These are phyloP conservation scores for Volutella citrinella DNA, from an alignment of 2,329 filamentous ascomycete species.

Conservation along the genomic window DNA sequence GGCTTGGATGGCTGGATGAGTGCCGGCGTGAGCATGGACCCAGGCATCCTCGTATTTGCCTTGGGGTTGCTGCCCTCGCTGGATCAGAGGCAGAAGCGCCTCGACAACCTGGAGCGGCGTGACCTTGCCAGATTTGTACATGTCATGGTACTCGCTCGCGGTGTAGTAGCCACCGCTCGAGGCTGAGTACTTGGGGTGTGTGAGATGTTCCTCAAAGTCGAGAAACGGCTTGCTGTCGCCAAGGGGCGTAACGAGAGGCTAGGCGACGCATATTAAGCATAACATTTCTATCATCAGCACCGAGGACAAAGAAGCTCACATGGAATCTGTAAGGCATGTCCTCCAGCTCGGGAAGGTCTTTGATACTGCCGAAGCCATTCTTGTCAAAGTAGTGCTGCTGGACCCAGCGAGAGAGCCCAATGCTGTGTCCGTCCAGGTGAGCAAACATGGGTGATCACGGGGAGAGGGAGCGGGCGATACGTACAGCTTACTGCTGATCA, in stretches of 20 bases:
- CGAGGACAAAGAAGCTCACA: slow-evolving; percentile 33
- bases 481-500: slow-evolving; percentile 60
- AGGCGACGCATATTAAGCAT: neutral
- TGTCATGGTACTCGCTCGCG: slow-evolving; percentile 71
- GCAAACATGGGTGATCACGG: too few species aligned
- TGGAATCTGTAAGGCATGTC: slow-evolving; percentile 45
- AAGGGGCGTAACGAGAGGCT: slow-evolving; percentile 58
- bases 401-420: too few species aligned
- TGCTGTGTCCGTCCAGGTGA: too few species aligned
- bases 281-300: neutral
- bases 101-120: slow-evolving; percentile 73
- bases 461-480: too few species aligned
- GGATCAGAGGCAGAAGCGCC: slow-evolving; percentile 68
- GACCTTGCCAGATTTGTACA: slow-evolving; percentile 66
- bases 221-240: slow-evolving; percentile 35
- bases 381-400: slow-evolving; percentile 69
- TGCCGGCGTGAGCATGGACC: slow-evolving; percentile 57
- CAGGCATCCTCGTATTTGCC: slow-evolving; percentile 70
- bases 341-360: slow-evolving; percentile 44
- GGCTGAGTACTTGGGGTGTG: slow-evolving; percentile 37
- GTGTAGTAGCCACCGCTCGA: slow-evolving; percentile 60
- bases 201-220: slow-evolving; percentile 40
- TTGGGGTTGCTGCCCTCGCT: slow-evolving; percentile 50
- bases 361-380: slow-evolving; percentile 52
- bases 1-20: slow-evolving; percentile 60